These are phyloP conservation scores for Guadua angustifolia DNA, from an alignment of 176 grass and related monocot genomes.

Conservation along the genomic window DNA sequence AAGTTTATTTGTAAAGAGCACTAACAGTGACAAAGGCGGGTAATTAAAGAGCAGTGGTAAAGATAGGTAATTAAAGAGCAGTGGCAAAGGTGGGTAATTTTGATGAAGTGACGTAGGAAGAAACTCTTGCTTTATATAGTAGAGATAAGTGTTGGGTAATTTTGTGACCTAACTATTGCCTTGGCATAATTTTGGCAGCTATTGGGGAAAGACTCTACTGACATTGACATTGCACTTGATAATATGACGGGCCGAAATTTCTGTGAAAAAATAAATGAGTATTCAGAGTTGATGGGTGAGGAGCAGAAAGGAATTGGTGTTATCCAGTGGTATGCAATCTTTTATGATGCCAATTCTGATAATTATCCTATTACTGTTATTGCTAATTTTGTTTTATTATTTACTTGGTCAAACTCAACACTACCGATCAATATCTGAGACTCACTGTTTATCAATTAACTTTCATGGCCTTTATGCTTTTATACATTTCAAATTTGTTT, in stretches of 20 bases:
- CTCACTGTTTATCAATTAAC: background rate
- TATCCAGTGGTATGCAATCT: conserved; percentile 79
- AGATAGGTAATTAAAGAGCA: too few relatives aligned
- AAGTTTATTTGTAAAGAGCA: too few relatives aligned
- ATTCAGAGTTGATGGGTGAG: conserved; percentile 63
- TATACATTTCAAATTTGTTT: background rate
- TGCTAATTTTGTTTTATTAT: background rate
- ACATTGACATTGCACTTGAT: conserved; percentile 97
- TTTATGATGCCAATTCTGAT: conserved; percentile 23
- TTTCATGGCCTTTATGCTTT: conserved; percentile 8
- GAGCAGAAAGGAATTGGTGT: conserved; percentile 85
- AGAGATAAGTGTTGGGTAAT: conserved; percentile 15
- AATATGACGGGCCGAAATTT: conserved; percentile 86
- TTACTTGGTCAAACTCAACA: conserved; percentile 1
- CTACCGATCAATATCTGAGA: background rate
- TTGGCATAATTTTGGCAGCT: conserved; percentile 53
- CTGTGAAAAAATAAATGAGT: conserved; percentile 93
- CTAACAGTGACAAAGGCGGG: too few relatives aligned
- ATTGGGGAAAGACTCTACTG: conserved; percentile 87
- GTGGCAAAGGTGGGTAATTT: too few relatives aligned
- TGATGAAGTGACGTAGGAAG: too few relatives aligned
- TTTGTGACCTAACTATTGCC: conserved; percentile 10
- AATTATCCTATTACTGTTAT: background rate
- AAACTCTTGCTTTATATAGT: too few relatives aligned
- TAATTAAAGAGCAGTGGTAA: too few relatives aligned